Percentiles rank a stretch among this genome's conserved stretches.
These are phyloP conservation scores for Thielaviopsis populi DNA, from an alignment of 2,329 filamentous ascomycete genomes.

Conservation along the genomic window DNA sequence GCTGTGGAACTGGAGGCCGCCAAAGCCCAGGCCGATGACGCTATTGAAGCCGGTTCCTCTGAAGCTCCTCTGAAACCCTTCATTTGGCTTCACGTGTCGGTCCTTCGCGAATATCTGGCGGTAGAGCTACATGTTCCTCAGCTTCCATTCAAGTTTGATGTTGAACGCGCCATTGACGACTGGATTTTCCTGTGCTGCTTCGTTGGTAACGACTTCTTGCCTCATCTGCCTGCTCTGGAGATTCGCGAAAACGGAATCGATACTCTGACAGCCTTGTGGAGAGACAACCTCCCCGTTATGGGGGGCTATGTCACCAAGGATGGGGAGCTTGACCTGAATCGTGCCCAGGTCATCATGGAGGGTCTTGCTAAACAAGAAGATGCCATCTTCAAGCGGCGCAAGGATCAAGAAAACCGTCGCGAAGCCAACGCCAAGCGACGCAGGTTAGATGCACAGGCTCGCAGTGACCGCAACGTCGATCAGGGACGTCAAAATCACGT, in stretches of 20 bases:
- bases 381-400: conserved; percentile 76
- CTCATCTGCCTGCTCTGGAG: conserved; percentile 91
- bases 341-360: conserved; percentile 74
- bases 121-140: conserved; percentile 73
- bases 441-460: conserved; percentile 49
- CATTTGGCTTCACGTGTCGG: conserved; percentile 91
- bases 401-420: conserved; percentile 69
- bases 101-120: conserved; percentile 83
- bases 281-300: conserved; percentile 80
- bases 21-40: conserved; percentile 14
- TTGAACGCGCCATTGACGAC: conserved; percentile 88
- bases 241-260: conserved; percentile 97
- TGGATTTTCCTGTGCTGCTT: conserved; percentile 99
- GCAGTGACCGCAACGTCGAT: conserved; percentile 19
- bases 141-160: conserved; percentile 75
- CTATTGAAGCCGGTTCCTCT: conserved; percentile 28
- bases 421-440: conserved; percentile 67
- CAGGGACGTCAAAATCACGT: conserved; percentile 16
- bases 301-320: conserved; percentile 94
- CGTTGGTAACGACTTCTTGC: conserved; percentile 95
- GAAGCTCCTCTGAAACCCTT: conserved; percentile 58
- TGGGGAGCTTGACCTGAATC: conserved; percentile 72
- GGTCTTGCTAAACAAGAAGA: conserved; percentile 88
- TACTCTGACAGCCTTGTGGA: conserved; percentile 91
- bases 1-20: conserved; percentile 52